Base-by-base conservation (phyloP, 2,329 filamentous ascomycete species). In the Dactylella cylindrospora region DNA sequence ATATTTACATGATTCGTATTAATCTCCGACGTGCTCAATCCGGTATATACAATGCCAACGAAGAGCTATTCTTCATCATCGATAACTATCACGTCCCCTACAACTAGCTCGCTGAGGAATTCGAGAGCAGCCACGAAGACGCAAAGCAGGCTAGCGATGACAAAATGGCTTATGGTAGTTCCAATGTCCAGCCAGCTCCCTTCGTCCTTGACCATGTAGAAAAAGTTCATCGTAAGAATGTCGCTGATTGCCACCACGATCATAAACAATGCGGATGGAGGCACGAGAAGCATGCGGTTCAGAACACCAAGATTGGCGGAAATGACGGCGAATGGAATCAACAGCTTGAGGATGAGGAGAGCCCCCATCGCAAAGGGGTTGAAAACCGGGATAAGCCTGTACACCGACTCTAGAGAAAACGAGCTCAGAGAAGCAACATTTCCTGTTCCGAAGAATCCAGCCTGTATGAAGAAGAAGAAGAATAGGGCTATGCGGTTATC, bases 121-220 rank as follows among this genome's bases (percentile, higher is more conserved):
- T 98, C 93, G 38, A 98, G 75, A 10, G 80, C 83, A 0, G 90
- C 88, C 35, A 98, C 90, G 75, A 98, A 98, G 6, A 95, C 84
- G 67, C 90, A 93, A 36, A 97, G 71, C 68, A 88, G 73, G 73
- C 89, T 96, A 13, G 90, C 91, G 74, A 98, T 97, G 64, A 84
- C 83, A 73, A 97, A 98, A 72, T 97, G 90, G 70, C 83, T 95
- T 67, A 98, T 98, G 2, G 89, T 96, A 22, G 89, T 95, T 25
- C 93, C 93, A 71, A 98, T 98, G 71, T 98, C 93, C 60, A 98
- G 75, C 93, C 93, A 98, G 17, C 86, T 93, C 0, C 93, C 93
- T 72, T 98, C 93, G 68, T 98, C 93, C 70, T 86, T 87, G 38
- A 98, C 93, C 69, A 95, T 88, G 83, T 88, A 98, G 75, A 98